A percentile compares a stretch with the other conserved stretches of the same genome.
Conservation (phyloP, 805 yeast species). For the Sungouiozyma ichnusensis region DNA sequence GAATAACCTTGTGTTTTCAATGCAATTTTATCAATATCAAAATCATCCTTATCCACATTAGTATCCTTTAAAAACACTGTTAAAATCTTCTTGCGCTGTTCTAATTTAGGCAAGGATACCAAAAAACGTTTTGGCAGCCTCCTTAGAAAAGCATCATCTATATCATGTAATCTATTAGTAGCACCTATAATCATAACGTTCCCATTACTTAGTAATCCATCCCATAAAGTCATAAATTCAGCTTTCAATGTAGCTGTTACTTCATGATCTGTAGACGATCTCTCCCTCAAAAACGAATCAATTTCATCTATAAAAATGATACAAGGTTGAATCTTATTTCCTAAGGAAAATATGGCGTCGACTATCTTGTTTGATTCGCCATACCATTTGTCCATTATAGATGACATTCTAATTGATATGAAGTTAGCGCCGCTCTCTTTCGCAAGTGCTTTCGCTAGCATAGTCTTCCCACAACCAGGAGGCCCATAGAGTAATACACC, state of each 20-base stretch:
- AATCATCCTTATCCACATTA: slow-evolving; percentile 40
- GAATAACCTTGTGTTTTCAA: slow-evolving; percentile 61
- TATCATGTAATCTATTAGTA: slow-evolving; percentile 84
- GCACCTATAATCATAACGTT: slow-evolving; percentile 87
- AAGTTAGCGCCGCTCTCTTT: slow-evolving; percentile 86
- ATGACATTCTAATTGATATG: slow-evolving; percentile 83
- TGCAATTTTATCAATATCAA: slow-evolving; percentile 54
- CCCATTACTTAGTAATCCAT: slow-evolving; percentile 72
- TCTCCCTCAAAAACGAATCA: slow-evolving; percentile 83
- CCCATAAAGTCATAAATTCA: slow-evolving; percentile 97
- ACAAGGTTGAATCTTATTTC: slow-evolving; percentile 84
- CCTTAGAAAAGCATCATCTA: slow-evolving; percentile 84
- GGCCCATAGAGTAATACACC: slow-evolving; percentile 92
- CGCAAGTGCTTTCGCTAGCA: slow-evolving; percentile 94
- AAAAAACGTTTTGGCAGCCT: slow-evolving; percentile 87
- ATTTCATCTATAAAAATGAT: slow-evolving; percentile 93
- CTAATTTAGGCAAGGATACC: slow-evolving; percentile 56
- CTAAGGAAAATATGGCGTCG: slow-evolving; percentile 85
- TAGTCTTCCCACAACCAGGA: slow-evolving; percentile 96
- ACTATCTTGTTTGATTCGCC: slow-evolving; percentile 93
- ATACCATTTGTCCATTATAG: slow-evolving; percentile 94
- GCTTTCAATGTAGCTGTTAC: slow-evolving; percentile 92
- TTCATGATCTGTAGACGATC: slow-evolving; percentile 81
- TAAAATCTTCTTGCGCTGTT: slow-evolving; percentile 62
- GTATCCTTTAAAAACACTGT: slow-evolving; percentile 59